These are phyloP conservation scores for Cylindrotheca closterium DNA, from an alignment of 108 stramenopile genomes.

Conservation along the genomic window DNA sequence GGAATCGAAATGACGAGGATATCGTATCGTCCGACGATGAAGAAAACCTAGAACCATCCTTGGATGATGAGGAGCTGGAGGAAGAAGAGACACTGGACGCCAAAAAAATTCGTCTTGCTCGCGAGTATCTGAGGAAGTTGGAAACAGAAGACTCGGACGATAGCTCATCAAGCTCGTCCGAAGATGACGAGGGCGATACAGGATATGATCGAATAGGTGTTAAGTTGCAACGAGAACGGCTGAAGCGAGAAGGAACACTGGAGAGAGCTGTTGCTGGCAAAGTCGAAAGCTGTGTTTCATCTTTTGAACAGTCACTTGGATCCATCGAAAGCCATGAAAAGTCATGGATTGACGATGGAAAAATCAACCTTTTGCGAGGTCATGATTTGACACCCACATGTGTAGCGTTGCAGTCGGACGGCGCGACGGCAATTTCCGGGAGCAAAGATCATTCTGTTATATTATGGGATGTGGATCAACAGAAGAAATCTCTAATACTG, in stretches of 20 bases:
- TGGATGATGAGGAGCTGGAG: slow-evolving; percentile 42
- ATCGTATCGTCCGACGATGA: slow-evolving; percentile 47
- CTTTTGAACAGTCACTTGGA: slow-evolving; percentile 17
- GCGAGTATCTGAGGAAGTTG: slow-evolving; percentile 75
- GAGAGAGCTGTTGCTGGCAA: slow-evolving; percentile 62
- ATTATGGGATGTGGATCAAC: slow-evolving; percentile 89
- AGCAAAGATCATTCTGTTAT: slow-evolving; percentile 95
- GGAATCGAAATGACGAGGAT: slow-evolving; percentile 34
- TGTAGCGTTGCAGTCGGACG: slow-evolving; percentile 71
- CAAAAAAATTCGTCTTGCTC: slow-evolving; percentile 76
- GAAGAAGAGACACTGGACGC: slow-evolving; percentile 79
- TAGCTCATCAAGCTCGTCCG: slow-evolving; percentile 24
- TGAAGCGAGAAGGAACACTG: slow-evolving; percentile 62
- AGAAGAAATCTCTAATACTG: slow-evolving; percentile 36
- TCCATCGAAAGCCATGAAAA: slow-evolving; percentile 32
- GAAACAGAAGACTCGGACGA: slow-evolving; percentile 31
- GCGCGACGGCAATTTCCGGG: slow-evolving; percentile 72
- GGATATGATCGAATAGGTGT: slow-evolving; percentile 36
- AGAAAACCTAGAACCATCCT: slow-evolving; percentile 16
- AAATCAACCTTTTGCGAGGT: slow-evolving; percentile 56
- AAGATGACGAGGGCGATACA: slow-evolving; percentile 28
- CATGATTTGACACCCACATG: slow-evolving; percentile 88
- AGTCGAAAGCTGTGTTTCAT: slow-evolving; percentile 34
- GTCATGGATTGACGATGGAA: slow-evolving; percentile 54
- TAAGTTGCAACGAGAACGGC: slow-evolving; percentile 56